phyloP scores from a whole-genome alignment of 2,329 filamentous ascomycete genomes.

The Chaetomium olivaceum region DNA sequence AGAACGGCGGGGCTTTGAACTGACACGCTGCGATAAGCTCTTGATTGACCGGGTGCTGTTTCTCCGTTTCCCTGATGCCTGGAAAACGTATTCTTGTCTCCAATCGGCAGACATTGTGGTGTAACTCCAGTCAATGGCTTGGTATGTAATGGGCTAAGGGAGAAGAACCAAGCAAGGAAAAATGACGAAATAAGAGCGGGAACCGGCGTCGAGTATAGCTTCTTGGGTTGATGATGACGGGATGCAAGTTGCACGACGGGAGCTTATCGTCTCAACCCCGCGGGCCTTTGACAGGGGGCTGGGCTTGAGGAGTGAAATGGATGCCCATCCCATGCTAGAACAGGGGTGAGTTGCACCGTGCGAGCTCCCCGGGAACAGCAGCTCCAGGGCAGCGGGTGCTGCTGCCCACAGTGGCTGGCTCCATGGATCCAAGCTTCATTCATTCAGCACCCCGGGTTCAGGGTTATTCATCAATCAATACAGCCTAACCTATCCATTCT shows the following conservation, averaged over 20 bases:
- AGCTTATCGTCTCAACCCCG: constrained; percentile 19
- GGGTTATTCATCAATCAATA: constrained; percentile 13
- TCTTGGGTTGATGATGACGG: constrained; percentile 2
- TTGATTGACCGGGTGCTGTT: constrained; percentile 61
- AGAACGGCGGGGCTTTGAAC: constrained; percentile 35
- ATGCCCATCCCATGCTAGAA: neutral
- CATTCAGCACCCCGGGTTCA: neutral
- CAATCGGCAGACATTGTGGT: constrained; percentile 60
- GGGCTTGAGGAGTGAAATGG: neutral
- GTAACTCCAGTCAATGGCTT: neutral
- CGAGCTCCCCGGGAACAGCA: neutral
- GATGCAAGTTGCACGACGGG: constrained; percentile 15
- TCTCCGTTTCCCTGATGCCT: constrained; percentile 72
- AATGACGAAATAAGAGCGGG: neutral
- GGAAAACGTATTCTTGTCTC: constrained; percentile 77
- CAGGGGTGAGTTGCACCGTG: neutral
- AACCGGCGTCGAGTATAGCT: neutral
- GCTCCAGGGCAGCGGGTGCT: no score
- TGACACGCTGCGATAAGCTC: constrained; percentile 78
- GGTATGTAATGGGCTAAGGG: neutral
- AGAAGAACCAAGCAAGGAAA: neutral
- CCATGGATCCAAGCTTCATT: constrained; percentile 14
- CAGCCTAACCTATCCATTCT: neutral
- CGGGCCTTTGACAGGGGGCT: constrained; percentile 9
- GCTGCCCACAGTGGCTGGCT: constrained; percentile 1